A percentile compares a stretch with the other conserved stretches of the same genome.
phyloP scores from a whole-genome alignment of 2,329 filamentous ascomycete genomes.

The Macroventuria anomochaeta region DNA sequence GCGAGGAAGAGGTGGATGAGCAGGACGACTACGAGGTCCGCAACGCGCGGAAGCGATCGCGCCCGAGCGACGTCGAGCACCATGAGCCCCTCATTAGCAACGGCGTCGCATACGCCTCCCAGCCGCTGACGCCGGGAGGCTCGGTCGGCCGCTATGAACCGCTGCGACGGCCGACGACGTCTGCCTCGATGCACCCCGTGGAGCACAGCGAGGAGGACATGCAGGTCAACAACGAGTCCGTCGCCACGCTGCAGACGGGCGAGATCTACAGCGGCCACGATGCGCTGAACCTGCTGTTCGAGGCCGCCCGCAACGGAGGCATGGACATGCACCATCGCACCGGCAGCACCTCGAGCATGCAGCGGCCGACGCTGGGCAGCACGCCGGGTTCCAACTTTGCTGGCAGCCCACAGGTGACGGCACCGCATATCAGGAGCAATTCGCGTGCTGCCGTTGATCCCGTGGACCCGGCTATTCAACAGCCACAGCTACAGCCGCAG shows the following conservation, averaged over 20 bases:
- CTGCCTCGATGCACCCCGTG: conserved; percentile 38
- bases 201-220: conserved; percentile 59
- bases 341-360: conserved; percentile 53
- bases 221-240: conserved; percentile 65
- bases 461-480: conserved; percentile 43
- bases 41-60: conserved; percentile 74
- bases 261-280: conserved; percentile 92
- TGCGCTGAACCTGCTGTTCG: conserved; percentile 87
- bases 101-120: conserved; percentile 41
- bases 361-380: conserved; percentile 43
- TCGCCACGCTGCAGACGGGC: conserved; percentile 63
- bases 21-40: conserved; percentile 70
- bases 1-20: conserved; percentile 53
- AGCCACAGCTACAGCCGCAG: conserved; percentile 12
- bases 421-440: conserved; percentile 31
- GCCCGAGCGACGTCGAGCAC: conserved; percentile 55
- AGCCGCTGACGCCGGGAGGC: conserved; percentile 70
- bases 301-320: conserved; percentile 69
- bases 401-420: conserved; percentile 41
- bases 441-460: conserved; percentile 32
- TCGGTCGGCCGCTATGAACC: conserved; percentile 71
- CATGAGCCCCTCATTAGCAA: conserved; percentile 33
- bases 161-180: conserved; percentile 64
- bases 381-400: conserved; percentile 46
- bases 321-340: conserved; percentile 56